Conservation (phyloP, 2,329 filamentous ascomycete species). For the Ploettnerulaceae sp. region DNA sequence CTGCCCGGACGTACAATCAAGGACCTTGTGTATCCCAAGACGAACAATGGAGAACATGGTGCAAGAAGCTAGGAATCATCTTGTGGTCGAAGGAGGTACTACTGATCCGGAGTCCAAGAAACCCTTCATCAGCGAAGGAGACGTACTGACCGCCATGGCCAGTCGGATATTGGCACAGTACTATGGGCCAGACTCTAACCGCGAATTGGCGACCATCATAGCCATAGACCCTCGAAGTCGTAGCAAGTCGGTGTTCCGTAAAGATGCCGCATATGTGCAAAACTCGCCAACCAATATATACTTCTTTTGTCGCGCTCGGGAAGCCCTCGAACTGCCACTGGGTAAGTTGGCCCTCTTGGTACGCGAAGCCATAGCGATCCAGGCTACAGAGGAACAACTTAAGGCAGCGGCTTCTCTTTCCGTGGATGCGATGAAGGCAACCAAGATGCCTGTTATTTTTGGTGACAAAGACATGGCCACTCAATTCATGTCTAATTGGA, state of each 20-base stretch:
- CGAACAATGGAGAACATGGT: background rate
- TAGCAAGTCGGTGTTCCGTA: background rate
- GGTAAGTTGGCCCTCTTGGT: background rate
- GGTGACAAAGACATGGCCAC: slow-evolving; percentile 1
- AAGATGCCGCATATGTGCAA: slow-evolving; percentile 1
- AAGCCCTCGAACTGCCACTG: background rate
- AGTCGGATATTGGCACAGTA: background rate
- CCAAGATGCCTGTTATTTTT: background rate
- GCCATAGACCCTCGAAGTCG: background rate
- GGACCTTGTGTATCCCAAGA: background rate
- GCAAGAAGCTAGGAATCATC: background rate
- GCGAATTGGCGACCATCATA: slow-evolving; percentile 1
- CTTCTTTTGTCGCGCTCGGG: background rate
- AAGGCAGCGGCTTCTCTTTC: background rate
- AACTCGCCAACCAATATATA: background rate
- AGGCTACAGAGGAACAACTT: slow-evolving; percentile 1
- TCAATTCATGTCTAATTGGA: slow-evolving; percentile 4
- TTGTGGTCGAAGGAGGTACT: background rate
- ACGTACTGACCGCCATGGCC: background rate
- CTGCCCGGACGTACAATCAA: background rate
- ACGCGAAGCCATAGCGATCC: background rate
- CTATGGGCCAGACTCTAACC: background rate
- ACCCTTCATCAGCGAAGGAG: slow-evolving; percentile 3
- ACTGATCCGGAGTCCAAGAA: background rate
- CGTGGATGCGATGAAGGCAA: background rate